phyloP scores from a whole-genome alignment of 805 yeast species.

The Yarrowia sp. region DNA sequence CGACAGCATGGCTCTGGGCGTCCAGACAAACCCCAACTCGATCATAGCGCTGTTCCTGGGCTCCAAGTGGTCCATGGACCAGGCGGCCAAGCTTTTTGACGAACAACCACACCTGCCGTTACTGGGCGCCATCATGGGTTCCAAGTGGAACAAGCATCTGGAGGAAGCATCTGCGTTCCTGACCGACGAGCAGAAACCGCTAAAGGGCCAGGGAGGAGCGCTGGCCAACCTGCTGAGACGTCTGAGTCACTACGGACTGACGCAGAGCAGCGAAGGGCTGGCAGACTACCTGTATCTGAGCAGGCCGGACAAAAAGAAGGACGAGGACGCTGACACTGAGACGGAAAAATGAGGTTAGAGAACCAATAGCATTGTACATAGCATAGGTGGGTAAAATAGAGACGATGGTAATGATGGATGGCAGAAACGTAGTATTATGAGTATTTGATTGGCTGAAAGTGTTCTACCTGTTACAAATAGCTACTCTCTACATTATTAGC shows the following conservation, averaged over 20 bases:
- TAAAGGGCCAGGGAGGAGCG: background rate
- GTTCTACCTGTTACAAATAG: too few relatives aligned
- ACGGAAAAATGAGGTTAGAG: background rate
- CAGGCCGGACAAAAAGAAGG: background rate
- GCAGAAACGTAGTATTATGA: too few relatives aligned
- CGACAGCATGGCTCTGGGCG: background rate
- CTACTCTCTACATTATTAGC: too few relatives aligned
- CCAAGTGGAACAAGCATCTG: background rate
- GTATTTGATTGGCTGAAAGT: too few relatives aligned
- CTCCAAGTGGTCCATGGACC: background rate
- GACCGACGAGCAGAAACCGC: background rate
- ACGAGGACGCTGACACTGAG: background rate
- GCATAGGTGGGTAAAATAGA: constrained; percentile 12
- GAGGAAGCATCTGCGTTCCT: background rate
- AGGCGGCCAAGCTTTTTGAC: background rate
- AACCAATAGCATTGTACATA: constrained; percentile 23
- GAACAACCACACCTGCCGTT: background rate
- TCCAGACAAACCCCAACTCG: background rate
- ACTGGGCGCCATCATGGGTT: background rate
- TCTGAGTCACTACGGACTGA: constrained; percentile 7
- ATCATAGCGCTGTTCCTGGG: constrained; percentile 16
- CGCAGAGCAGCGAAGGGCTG: background rate
- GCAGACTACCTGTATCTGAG: background rate
- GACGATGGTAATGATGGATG: background rate
- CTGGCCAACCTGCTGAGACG: background rate